These are phyloP conservation scores for Candida pseudofarinosa DNA, from an alignment of 805 yeast species.

Conservation along the genomic window DNA sequence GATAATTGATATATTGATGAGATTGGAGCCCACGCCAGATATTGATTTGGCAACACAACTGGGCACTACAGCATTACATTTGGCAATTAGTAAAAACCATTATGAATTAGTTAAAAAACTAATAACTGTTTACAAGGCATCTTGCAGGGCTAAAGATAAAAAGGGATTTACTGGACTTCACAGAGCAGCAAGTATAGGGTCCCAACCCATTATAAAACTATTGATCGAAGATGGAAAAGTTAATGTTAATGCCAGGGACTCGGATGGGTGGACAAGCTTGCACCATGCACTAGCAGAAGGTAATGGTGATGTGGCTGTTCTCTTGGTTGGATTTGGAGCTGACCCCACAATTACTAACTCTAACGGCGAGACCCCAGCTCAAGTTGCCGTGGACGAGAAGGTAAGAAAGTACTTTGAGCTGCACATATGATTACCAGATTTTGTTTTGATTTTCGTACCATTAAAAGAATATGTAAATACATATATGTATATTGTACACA, in stretches of 20 bases:
- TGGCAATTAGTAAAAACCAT: constrained; percentile 71
- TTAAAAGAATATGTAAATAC: not conserved
- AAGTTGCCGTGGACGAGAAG: constrained; percentile 32
- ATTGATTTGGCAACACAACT: constrained; percentile 57
- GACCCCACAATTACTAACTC: constrained; percentile 44
- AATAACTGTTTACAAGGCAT: constrained; percentile 52
- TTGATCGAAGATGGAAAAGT: constrained; percentile 46
- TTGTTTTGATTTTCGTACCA: not conserved
- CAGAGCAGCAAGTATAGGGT: constrained; percentile 80
- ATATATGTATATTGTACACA: not conserved
- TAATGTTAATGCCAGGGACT: constrained; percentile 66
- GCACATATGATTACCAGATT: not conserved
- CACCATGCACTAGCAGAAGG: constrained; percentile 94
- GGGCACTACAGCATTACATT: constrained; percentile 72
- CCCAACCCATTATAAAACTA: constrained; percentile 52
- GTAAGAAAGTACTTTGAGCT: constrained; percentile 19
- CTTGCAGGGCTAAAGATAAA: constrained; percentile 63
- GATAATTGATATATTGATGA: constrained; percentile 49
- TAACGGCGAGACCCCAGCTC: constrained; percentile 47
- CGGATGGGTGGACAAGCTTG: constrained; percentile 77
- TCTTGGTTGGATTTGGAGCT: constrained; percentile 64
- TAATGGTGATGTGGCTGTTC: constrained; percentile 67
- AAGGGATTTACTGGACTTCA: constrained; percentile 66
- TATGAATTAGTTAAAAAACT: constrained; percentile 49
- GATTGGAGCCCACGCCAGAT: constrained; percentile 50